Evolutionary conservation across 129 eudicot species (phyloP), one percentile per base, ranked within the genome.

Genomic region (Scalesia atractyloides): DNA sequence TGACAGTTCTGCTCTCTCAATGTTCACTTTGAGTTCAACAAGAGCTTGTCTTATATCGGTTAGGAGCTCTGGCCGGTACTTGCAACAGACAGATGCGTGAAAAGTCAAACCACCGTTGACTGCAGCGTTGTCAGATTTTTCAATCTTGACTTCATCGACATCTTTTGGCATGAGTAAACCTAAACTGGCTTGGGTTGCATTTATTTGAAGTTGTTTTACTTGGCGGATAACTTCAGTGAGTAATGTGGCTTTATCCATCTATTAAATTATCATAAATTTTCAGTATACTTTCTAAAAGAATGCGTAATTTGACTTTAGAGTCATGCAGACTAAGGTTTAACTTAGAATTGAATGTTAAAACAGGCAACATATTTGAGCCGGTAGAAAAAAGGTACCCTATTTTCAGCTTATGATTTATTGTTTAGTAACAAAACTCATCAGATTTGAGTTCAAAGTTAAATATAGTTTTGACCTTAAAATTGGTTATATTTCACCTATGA

Each of bases 161-260:
- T 87, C 95, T 78, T 80, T 76, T 36, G 98, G 96, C 44, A 93
- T 80, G 74, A 87, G 78, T 26, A 87, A 61, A 5, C 92, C 95
- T 65, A 64, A 67, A 62, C 86, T 85, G 47, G 95, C 88, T 77
- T 93, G 81, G 62, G 43, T 69, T 36, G 98, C 95, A 41, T 84
- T 75, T 64, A 53, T 56, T 83, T 79, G 78, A 19, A 93, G 76
- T 73, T 81, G 85, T 72, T 89, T 87, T 68, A 93, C 75, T 73
- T 89, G 92, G 81, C 50, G 81, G 54, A 93, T 79, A 41, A 87
- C 98, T 84, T 89, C 90, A 19, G 92, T 88, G 14, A 93, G 90
- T 71, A 93, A 81, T 26, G 96, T 81, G 59, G 98, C 95, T 81
- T 93, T 93, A 79, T 93, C 98, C 98, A 89, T 89, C 98, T 92